These are phyloP conservation scores for Misopates orontium DNA, from an alignment of 257 asterid genomes.

Conservation along the genomic window DNA sequence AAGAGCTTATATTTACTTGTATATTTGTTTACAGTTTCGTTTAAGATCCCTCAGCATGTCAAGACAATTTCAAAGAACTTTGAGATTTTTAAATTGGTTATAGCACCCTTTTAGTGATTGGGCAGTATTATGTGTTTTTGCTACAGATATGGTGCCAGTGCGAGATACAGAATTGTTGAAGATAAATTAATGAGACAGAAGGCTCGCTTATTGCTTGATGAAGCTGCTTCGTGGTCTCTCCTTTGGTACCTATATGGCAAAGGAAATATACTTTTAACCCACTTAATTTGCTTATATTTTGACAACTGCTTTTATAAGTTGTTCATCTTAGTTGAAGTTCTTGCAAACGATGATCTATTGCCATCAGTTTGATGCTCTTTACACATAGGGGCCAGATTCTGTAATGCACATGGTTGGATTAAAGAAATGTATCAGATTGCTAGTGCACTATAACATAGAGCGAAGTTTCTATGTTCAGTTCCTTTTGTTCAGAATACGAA, in stretches of 20 bases:
- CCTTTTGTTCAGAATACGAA: neutral
- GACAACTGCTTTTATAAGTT: neutral
- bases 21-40: neutral
- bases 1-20: slow-evolving; percentile 5
- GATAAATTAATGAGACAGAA: slow-evolving; percentile 92
- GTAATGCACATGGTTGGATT: neutral
- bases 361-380: too few species aligned
- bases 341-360: too few species aligned
- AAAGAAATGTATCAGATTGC: neutral
- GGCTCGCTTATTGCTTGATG: slow-evolving; percentile 81
- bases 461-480: neutral
- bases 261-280: slow-evolving; percentile 47
- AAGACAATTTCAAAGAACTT: slow-evolving; percentile 18
- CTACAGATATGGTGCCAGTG: slow-evolving; percentile 82
- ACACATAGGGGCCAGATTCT: too few species aligned
- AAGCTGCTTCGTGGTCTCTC: slow-evolving; percentile 99
- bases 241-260: slow-evolving; percentile 93
- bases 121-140: slow-evolving; percentile 14
- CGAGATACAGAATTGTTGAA: slow-evolving; percentile 75
- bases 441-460: neutral
- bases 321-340: neutral
- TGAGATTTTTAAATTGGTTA: neutral
- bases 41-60: neutral
- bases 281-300: slow-evolving; percentile 4
- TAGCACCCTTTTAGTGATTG: slow-evolving; percentile 18